Conservation (phyloP, 805 yeast species). For the Kuraishia borneana region DNA sequence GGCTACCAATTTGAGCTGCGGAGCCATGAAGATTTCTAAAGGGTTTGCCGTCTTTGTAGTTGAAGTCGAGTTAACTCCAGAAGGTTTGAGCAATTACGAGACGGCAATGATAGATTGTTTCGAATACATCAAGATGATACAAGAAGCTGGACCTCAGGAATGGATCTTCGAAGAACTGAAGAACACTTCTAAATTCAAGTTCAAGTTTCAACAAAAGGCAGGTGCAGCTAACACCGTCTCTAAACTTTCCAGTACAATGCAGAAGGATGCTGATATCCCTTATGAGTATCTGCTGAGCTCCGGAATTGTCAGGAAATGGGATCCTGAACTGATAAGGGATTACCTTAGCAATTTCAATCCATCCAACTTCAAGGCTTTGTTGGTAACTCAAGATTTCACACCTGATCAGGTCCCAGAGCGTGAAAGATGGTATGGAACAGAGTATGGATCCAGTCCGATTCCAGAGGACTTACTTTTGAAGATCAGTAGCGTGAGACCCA, state of each 20-base stretch:
- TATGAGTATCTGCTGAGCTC: conserved; percentile 49
- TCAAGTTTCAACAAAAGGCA: conserved; percentile 72
- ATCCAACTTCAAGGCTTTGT: conserved; percentile 46
- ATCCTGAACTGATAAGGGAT: conserved; percentile 38
- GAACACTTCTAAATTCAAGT: conserved; percentile 55
- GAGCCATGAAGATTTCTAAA: conserved; percentile 52
- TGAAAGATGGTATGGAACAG: conserved; percentile 91
- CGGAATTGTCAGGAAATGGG: conserved; percentile 45
- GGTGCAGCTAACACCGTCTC: conserved; percentile 69
- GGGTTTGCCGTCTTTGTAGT: conserved; percentile 61
- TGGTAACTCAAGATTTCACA: conserved; percentile 42
- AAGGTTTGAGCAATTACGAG: conserved; percentile 56
- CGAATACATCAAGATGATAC: conserved; percentile 61
- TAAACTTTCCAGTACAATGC: conserved; percentile 47
- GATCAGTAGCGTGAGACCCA: conserved; percentile 5
- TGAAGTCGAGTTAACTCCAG: conserved; percentile 64
- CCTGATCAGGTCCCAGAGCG: conserved; percentile 27
- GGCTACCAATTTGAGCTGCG: conserved; percentile 74
- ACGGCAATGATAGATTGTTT: conserved; percentile 50
- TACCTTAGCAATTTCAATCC: conserved; percentile 39
- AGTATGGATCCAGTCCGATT: conserved; percentile 42
- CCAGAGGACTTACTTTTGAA: background rate
- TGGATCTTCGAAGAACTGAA: conserved; percentile 76
- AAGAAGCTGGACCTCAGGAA: conserved; percentile 48
- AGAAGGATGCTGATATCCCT: conserved; percentile 45